phyloP scores from a whole-genome alignment of 2,329 filamentous ascomycete species.

The Drechslerella stenobrocha region DNA sequence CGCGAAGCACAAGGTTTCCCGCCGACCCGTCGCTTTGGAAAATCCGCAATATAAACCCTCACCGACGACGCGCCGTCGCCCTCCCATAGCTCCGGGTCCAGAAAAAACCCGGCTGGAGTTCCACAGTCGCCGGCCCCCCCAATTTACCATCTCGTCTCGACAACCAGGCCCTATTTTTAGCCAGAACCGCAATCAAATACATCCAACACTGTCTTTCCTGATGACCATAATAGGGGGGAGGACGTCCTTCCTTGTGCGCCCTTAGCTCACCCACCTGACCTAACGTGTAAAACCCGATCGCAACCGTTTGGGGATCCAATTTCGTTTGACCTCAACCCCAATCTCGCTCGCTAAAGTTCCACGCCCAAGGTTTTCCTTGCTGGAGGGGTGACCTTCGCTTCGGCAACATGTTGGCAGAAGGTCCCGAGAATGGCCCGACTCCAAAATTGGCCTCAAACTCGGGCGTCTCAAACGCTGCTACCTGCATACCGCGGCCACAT shows the following conservation, averaged over 20 bases:
- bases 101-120: constrained; percentile 31
- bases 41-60: constrained; percentile 26
- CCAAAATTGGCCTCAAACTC: constrained; percentile 9
- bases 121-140: constrained; percentile 40
- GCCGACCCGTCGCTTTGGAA: constrained; percentile 16
- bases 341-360: neutral
- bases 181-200: constrained; percentile 14
- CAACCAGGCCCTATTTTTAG: constrained; percentile 31
- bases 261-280: constrained; percentile 21
- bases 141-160: constrained; percentile 23
- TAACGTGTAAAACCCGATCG: constrained; percentile 21
- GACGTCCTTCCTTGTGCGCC: too few relatives aligned
- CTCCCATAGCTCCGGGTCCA: neutral
- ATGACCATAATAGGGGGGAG: too few relatives aligned
- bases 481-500: neutral
- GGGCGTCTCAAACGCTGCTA: constrained; percentile 2
- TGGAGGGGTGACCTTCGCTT: constrained; percentile 9
- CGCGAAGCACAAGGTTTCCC: constrained; percentile 12
- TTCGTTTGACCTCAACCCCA: neutral
- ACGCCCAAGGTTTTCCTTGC: constrained; percentile 7
- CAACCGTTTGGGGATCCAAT: constrained; percentile 6
- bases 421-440: constrained; percentile 46
- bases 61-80: constrained; percentile 4
- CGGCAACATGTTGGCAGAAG: constrained; percentile 45
- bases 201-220: too few relatives aligned